A percentile compares a stretch with the other conserved stretches of the same genome.
These are phyloP conservation scores for Corymbia citriodora DNA, from an alignment of 441 rosid genomes.

Conservation along the genomic window DNA sequence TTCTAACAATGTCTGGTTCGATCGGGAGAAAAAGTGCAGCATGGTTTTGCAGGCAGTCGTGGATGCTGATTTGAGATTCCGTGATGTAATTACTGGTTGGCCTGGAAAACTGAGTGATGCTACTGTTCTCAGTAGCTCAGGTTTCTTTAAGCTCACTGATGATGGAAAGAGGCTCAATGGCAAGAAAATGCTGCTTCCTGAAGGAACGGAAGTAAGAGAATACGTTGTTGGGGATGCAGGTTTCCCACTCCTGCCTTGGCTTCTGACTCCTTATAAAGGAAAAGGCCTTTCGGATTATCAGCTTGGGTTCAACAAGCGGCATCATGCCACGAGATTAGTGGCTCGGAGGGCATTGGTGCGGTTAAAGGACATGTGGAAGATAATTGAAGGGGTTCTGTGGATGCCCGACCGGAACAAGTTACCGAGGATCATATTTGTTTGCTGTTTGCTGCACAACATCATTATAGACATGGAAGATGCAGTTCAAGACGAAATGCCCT, in stretches of 20 bases:
- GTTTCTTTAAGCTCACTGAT: conserved; percentile 55
- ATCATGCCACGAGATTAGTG: conserved; percentile 42
- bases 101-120: conserved; percentile 79
- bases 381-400: conserved; percentile 85
- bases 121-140: conserved; percentile 55
- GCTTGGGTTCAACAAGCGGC: conserved; percentile 62
- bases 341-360: conserved; percentile 64
- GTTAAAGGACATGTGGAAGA: conserved; percentile 90
- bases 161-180: conserved; percentile 60
- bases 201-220: conserved; percentile 48
- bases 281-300: conserved; percentile 36
- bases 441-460: conserved; percentile 92
- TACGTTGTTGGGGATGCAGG: conserved; percentile 72
- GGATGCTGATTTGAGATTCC: conserved; percentile 80
- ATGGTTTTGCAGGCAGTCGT: conserved; percentile 85
- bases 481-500: conserved; percentile 31
- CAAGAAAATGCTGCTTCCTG: conserved; percentile 37
- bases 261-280: conserved; percentile 67
- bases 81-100: conserved; percentile 74
- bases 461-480: conserved; percentile 68
- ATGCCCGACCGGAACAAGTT: conserved; percentile 76
- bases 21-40: conserved; percentile 72
- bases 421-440: conserved; percentile 73
- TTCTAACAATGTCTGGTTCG: conserved; percentile 59
- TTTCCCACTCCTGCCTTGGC: conserved; percentile 78